Evolutionary conservation across 2,329 filamentous ascomycete genomes (phyloP).

Genomic region (Anthostomella pinea): DNA sequence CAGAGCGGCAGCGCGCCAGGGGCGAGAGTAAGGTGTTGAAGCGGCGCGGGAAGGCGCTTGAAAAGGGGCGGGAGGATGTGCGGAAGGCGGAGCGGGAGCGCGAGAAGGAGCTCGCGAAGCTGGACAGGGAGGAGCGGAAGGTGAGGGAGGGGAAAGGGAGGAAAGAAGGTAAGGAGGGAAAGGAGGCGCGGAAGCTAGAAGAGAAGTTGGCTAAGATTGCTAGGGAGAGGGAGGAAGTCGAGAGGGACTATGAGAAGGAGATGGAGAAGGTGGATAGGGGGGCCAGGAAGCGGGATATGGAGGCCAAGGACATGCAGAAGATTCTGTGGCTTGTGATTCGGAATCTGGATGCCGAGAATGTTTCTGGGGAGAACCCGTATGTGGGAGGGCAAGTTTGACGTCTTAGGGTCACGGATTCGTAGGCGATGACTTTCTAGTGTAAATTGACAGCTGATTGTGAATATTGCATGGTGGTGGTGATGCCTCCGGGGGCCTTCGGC

Average conservation of each 20-base stretch:
- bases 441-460: too few species aligned
- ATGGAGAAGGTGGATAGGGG: slow-evolving; percentile 5
- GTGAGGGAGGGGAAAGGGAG: neutral
- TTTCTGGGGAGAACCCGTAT: neutral
- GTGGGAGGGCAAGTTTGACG: too few species aligned
- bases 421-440: too few species aligned
- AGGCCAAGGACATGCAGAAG: slow-evolving; percentile 7
- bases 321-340: slow-evolving; percentile 12
- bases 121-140: slow-evolving; percentile 7
- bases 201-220: slow-evolving; percentile 9
- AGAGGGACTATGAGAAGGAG: slow-evolving; percentile 3
- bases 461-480: too few species aligned
- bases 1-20: slow-evolving; percentile 7
- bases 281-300: slow-evolving; percentile 5
- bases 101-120: slow-evolving; percentile 3
- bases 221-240: slow-evolving; percentile 6
- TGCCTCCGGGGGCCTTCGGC: too few species aligned
- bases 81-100: slow-evolving; percentile 6
- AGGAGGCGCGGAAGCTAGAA: slow-evolving; percentile 2
- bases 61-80: slow-evolving; percentile 6
- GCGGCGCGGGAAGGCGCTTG: slow-evolving; percentile 2
- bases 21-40: slow-evolving; percentile 6
- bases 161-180: too few species aligned
- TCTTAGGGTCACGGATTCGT: too few species aligned
- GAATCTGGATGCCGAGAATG: slow-evolving; percentile 1